Conservation (phyloP, 2,329 filamentous ascomycete species). For the Aurifilum marmelostoma region DNA sequence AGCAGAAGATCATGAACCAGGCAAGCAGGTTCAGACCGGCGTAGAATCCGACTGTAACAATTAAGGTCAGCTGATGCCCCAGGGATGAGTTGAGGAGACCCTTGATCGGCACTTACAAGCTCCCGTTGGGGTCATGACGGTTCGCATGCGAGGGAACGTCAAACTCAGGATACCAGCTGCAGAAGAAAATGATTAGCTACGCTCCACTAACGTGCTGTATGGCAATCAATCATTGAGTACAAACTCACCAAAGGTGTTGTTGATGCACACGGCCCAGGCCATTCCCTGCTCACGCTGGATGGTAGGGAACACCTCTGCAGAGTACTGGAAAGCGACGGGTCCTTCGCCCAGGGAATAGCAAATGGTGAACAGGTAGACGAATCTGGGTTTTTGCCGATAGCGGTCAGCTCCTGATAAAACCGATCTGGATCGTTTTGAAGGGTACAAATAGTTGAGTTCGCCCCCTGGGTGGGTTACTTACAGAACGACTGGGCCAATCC, state of each 20-base stretch:
- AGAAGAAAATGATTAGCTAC: background rate
- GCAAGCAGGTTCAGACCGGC: conserved; percentile 59
- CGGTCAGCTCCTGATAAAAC: background rate
- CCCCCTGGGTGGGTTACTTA: conserved; percentile 7
- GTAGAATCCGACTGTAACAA: conserved; percentile 52
- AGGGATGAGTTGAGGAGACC: conserved; percentile 35
- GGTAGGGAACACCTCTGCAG: conserved; percentile 70
- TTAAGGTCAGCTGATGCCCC: conserved; percentile 35
- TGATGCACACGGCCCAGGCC: conserved; percentile 60
- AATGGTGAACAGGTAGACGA: conserved; percentile 63
- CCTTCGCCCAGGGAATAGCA: conserved; percentile 70
- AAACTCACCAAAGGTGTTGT: conserved; percentile 45
- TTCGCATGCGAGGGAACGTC: conserved; percentile 35
- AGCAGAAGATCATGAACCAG: conserved; percentile 59
- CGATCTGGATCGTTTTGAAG: background rate
- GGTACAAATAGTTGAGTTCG: no score
- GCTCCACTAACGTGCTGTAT: conserved; percentile 32
- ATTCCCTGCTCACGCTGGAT: conserved; percentile 74
- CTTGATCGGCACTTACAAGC: conserved; percentile 34
- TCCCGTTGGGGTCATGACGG: conserved; percentile 39
- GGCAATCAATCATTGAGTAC: background rate
- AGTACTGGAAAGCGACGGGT: conserved; percentile 69
- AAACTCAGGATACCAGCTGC: conserved; percentile 36
- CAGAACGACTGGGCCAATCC: conserved; percentile 54
- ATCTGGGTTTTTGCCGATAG: conserved; percentile 34